Evolutionary conservation across 2,329 filamentous ascomycete species (phyloP).

Genomic region (Talaromyces funiculosus): DNA sequence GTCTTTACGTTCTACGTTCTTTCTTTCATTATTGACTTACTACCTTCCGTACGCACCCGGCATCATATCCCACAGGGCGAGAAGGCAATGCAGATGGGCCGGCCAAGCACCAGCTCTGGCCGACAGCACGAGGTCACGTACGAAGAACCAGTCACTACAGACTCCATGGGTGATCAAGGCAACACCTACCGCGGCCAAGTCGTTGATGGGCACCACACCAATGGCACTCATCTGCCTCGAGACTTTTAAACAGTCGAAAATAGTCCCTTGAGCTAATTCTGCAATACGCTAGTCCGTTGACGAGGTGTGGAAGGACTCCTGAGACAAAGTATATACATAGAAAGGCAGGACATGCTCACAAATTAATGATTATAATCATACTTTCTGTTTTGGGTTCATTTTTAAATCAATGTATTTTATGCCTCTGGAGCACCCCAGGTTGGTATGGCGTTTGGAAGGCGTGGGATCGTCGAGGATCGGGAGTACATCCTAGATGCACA

Average conservation of each 20-base stretch:
- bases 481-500: neutral
- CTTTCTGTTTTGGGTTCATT: neutral
- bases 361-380: neutral
- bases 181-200: conserved; percentile 20
- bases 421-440: neutral
- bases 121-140: conserved; percentile 20
- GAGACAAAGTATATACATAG: neutral
- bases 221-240: neutral
- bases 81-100: conserved; percentile 26
- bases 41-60: conserved; percentile 66
- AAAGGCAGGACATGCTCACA: neutral
- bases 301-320: neutral
- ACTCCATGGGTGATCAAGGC: conserved; percentile 30
- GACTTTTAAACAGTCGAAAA: neutral
- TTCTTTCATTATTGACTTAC: conserved; percentile 80
- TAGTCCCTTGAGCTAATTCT: neutral
- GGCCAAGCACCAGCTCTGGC: conserved; percentile 8
- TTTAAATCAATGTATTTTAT: neutral
- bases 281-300: too few species aligned
- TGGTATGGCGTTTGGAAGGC: neutral
- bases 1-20: conserved; percentile 84
- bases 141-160: conserved; percentile 34
- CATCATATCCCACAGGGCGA: conserved; percentile 30
- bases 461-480: neutral
- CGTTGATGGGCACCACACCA: neutral